Conservation (phyloP, 169 alveolate species). For the Plasmodium fragile region DNA sequence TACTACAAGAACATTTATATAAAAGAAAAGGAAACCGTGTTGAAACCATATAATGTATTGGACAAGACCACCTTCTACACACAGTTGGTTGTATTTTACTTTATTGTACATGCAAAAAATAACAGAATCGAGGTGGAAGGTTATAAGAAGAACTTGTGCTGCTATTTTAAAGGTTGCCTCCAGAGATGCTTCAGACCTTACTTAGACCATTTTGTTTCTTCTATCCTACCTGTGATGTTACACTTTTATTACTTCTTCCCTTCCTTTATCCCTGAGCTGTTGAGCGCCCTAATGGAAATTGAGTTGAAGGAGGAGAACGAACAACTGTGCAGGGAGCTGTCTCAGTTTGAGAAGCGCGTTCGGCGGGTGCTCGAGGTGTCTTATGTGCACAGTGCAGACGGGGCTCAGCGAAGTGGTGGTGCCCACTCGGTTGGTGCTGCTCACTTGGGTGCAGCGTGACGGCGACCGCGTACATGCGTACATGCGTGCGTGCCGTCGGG, state of each 20-base stretch:
- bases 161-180: constrained; percentile 14
- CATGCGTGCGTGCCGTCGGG: not conserved
- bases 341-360: constrained; percentile 16
- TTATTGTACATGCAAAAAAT: constrained; percentile 50
- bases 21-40: not conserved
- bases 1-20: constrained; percentile 36
- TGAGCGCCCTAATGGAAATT: not conserved
- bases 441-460: no score
- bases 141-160: not conserved
- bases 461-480: not conserved
- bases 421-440: not conserved
- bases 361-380: constrained; percentile 13
- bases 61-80: constrained; percentile 46
- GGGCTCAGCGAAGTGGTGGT: not conserved
- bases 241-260: constrained; percentile 68
- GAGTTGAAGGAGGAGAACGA: not conserved
- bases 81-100: constrained; percentile 55
- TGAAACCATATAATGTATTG: constrained; percentile 43
- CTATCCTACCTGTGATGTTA: constrained; percentile 19
- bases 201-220: constrained; percentile 9
- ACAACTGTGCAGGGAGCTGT: not conserved
- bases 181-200: constrained; percentile 14
- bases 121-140: constrained; percentile 1
- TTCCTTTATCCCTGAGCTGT: constrained; percentile 23
- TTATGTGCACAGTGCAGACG: not conserved